These are phyloP conservation scores for Russula vinacea DNA, from an alignment of 768 basidiomycete species.

Conservation along the genomic window DNA sequence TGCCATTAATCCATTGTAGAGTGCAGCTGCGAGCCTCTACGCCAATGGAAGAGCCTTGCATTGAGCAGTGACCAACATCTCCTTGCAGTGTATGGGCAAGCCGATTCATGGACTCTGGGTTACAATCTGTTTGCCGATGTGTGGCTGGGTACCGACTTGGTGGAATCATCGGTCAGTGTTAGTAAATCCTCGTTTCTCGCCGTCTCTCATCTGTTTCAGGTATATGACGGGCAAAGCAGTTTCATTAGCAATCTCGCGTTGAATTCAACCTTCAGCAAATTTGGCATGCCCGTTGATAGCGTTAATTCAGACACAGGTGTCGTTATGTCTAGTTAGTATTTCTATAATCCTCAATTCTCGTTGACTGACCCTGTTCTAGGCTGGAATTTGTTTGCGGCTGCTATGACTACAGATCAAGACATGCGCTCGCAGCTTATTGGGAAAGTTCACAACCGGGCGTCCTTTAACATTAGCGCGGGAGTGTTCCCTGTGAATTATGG, in stretches of 20 bases:
- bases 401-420: constrained; percentile 10
- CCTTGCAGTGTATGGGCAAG: constrained; percentile 11
- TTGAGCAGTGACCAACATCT: constrained; percentile 12
- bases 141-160: constrained; percentile 52
- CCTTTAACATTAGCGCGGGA: neutral
- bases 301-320: neutral
- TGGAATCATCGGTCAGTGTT: constrained; percentile 34
- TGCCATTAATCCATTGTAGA: constrained; percentile 8
- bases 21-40: constrained; percentile 3
- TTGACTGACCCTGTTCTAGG: constrained; percentile 13
- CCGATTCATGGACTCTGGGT: constrained; percentile 52
- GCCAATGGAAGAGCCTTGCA: constrained; percentile 20
- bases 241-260: constrained; percentile 8
- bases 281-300: constrained; percentile 22
- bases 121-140: constrained; percentile 66
- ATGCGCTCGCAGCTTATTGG: constrained; percentile 16
- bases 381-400: constrained; percentile 24
- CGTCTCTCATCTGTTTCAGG: constrained; percentile 13
- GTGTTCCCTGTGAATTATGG: constrained; percentile 22
- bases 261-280: constrained; percentile 4
- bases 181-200: neutral
- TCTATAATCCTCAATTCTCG: neutral
- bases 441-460: constrained; percentile 16
- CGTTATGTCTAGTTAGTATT: constrained; percentile 6
- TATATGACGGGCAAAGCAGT: constrained; percentile 15